Evolutionary conservation across 176 grass and related monocot species (phyloP).

Genomic region (Triticum turgidum): DNA sequence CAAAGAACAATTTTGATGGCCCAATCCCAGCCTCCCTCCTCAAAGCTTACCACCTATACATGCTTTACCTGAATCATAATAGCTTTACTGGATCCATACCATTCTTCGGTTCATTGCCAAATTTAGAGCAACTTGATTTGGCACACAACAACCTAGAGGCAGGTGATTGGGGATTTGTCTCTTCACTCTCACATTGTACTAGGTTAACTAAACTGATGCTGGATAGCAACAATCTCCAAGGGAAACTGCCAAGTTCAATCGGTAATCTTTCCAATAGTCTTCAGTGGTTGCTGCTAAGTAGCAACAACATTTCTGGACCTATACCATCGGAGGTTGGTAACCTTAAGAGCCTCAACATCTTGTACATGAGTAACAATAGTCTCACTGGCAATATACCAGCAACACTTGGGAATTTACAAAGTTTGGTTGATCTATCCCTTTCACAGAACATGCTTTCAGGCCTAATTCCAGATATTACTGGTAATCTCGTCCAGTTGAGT

Average conservation of each 20-base stretch:
- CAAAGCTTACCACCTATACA: neutral
- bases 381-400: conserved; percentile 41
- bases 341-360: neutral
- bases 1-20: conserved; percentile 31
- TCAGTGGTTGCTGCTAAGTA: neutral
- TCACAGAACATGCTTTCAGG: conserved; percentile 37
- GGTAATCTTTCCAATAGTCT: conserved; percentile 36
- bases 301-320: conserved; percentile 34
- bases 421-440: conserved; percentile 21
- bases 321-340: conserved; percentile 38
- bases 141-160: conserved; percentile 33
- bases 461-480: conserved; percentile 13
- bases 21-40: conserved; percentile 46
- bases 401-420: conserved; percentile 35
- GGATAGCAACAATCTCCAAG: conserved; percentile 27
- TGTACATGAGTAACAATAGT: conserved; percentile 35
- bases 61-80: neutral
- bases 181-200: conserved; percentile 30
- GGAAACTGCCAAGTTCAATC: conserved; percentile 23
- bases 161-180: conserved; percentile 13
- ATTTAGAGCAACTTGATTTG: neutral
- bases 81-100: conserved; percentile 25
- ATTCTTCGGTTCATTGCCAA: conserved; percentile 25
- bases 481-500: conserved; percentile 40
- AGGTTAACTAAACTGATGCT: neutral